Evolutionary conservation across 768 basidiomycete genomes (phyloP).

Genomic region (Leucocoprinus leucothites): DNA sequence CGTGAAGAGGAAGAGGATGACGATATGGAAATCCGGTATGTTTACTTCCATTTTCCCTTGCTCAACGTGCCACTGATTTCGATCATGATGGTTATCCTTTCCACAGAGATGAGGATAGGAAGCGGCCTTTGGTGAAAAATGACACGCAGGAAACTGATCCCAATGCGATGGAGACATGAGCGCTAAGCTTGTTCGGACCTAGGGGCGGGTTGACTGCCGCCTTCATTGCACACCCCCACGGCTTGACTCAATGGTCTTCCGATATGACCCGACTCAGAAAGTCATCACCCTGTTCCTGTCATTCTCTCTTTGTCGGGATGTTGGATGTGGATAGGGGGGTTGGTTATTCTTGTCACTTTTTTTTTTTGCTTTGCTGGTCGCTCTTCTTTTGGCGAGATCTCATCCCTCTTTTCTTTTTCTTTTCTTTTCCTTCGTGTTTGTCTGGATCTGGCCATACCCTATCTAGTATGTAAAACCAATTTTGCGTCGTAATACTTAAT

Average conservation of each 20-base stretch:
- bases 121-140: constrained; percentile 39
- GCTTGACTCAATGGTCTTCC: background rate
- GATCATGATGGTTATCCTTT: background rate
- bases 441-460: constrained; percentile 1
- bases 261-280: background rate
- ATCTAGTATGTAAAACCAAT: constrained; percentile 4
- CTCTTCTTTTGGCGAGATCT: background rate
- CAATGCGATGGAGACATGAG: constrained; percentile 49
- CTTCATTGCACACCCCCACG: background rate
- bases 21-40: constrained; percentile 24
- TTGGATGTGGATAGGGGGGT: background rate
- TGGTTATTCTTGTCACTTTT: background rate
- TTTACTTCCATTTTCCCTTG: background rate
- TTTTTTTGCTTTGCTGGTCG: constrained; percentile 4
- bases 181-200: background rate
- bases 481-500: constrained; percentile 16
- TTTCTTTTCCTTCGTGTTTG: background rate
- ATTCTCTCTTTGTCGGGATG: too few species aligned
- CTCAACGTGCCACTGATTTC: constrained; percentile 2
- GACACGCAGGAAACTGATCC: constrained; percentile 34
- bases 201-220: background rate
- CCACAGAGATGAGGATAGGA: constrained; percentile 42
- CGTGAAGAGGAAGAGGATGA: constrained; percentile 73
- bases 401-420: background rate
- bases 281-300: background rate